Base-by-base conservation (phyloP, 1,284 basidiomycete species). In the Volvariella surrecta region DNA sequence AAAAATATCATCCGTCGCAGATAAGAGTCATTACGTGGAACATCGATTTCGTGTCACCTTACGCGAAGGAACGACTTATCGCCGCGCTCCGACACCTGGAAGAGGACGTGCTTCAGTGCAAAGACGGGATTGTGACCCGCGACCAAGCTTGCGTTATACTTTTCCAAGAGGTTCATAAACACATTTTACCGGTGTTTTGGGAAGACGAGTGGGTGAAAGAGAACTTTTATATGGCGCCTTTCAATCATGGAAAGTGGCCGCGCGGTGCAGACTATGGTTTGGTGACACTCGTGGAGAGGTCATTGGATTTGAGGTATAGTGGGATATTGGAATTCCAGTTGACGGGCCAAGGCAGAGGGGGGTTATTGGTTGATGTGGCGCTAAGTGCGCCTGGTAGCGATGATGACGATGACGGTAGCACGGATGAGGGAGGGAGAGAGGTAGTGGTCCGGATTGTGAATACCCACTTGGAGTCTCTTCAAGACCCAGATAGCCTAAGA, bases 1-100 rank as follows among this genome's bases (percentile, higher is more conserved):
- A 49, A 46, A 52, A 58, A 47, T 58, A 62, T 10, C 60, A 62
- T 45, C 70, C 67, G 19, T 63, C 62, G 21, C 63, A 54, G 28
- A 51, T 83, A 39, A 64, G 64, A 39, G 53, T 86, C 32, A 55
- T 83, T 46, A 74, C 79, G 28, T 86, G 83, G 83, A 85, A 86
- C 56, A 54, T 85, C 40, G 73, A 81, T 54, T 77, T 71, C 54
- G 52, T 57, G 42, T 58, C 60, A 8, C 50, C 55, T 0, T 51
- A 62, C 32, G 54, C 54, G 7, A 59, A 60, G 20, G 62, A 63
- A 44, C 72, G 82, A 7, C 61, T 81, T 10, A 46, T 49, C 1
- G 58, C 63, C 2, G 69, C 67, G n/a, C 61, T 85, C 43, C 61
- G 68, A 11, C 64, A 82, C 55, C 67, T 85, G 45, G 70, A 72